A percentile compares a stretch with the other conserved stretches of the same genome.
Evolutionary conservation across 176 grass and related monocot species (phyloP).

Genomic region (Themeda triandra): DNA sequence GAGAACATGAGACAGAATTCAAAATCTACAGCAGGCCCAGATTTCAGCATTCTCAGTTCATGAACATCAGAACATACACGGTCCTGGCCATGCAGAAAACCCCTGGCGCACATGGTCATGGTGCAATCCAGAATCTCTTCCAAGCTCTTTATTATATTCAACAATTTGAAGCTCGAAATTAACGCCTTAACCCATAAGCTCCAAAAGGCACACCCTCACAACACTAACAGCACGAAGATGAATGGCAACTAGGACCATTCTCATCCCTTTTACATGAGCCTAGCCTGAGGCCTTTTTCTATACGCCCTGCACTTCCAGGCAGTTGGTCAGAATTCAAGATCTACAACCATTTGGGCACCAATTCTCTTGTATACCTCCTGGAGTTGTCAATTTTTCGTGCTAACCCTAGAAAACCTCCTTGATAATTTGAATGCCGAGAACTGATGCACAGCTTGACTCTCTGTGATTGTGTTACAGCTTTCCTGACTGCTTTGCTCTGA

Average conservation of each 20-base stretch:
- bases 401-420: slow-evolving; percentile 58
- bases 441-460: slow-evolving; percentile 56
- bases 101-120: not conserved
- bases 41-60: not conserved
- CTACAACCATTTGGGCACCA: not conserved
- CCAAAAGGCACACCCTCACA: not conserved
- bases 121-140: not conserved
- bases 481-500: slow-evolving; percentile 42
- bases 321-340: not conserved
- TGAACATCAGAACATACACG: not conserved
- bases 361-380: not conserved
- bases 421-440: slow-evolving; percentile 77
- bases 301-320: not conserved
- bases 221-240: not conserved
- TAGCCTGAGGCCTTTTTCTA: not conserved
- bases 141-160: not conserved
- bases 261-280: not conserved
- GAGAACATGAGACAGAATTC: not conserved
- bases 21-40: not conserved
- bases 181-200: not conserved
- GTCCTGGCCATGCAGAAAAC: not conserved
- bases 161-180: not conserved
- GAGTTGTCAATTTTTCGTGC: slow-evolving; percentile 35
- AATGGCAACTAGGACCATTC: not conserved
- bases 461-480: slow-evolving; percentile 35